Evolutionary conservation across 2,329 filamentous ascomycete genomes (phyloP).

Genomic region (Tolypocladium cylindrosporum): DNA sequence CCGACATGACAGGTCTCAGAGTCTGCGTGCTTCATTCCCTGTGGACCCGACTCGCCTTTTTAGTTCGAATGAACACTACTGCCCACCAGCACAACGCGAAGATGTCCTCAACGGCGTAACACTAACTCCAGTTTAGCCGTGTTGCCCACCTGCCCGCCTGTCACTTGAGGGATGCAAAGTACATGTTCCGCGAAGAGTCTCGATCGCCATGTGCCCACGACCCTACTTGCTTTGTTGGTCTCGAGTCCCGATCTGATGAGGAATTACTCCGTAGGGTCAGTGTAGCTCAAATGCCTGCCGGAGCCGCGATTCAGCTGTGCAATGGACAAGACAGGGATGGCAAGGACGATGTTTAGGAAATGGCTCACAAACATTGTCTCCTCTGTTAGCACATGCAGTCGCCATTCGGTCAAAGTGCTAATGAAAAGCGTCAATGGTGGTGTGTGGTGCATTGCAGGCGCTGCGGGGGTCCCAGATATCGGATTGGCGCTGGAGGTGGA

Average conservation of each 20-base stretch:
- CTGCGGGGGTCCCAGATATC: neutral
- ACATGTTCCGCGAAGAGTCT: neutral
- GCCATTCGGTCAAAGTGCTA: neutral
- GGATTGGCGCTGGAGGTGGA: neutral
- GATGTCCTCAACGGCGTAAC: neutral
- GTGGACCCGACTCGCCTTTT: neutral
- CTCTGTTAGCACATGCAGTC: neutral
- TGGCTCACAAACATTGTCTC: conserved; percentile 8
- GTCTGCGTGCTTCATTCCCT: neutral
- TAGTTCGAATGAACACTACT: neutral
- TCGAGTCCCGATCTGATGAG: neutral
- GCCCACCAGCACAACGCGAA: neutral
- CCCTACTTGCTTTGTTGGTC: neutral
- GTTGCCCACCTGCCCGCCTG: neutral
- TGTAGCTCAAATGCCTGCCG: neutral
- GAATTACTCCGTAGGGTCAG: neutral
- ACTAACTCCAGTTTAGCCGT: neutral
- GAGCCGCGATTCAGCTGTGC: conserved; percentile 14
- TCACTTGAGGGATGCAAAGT: neutral
- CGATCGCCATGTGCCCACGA: neutral
- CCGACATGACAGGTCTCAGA: conserved; percentile 1
- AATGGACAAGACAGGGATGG: conserved; percentile 7
- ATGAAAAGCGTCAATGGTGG: neutral
- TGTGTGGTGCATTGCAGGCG: neutral
- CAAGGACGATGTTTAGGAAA: conserved; percentile 3